phyloP scores from a whole-genome alignment of 148 eudicot genomes.

The Linanthus parryae region DNA sequence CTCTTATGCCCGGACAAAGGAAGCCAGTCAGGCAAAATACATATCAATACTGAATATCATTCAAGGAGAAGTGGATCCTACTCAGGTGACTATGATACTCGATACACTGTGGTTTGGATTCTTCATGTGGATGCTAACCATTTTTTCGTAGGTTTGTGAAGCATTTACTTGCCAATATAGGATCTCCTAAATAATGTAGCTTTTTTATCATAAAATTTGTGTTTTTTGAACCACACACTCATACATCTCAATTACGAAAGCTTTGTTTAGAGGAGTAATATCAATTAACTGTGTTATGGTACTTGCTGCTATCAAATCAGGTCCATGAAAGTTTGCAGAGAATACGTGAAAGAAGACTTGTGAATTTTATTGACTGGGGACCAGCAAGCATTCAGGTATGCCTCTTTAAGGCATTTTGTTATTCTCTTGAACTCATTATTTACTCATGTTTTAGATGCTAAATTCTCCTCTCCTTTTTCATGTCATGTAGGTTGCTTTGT shows the following conservation, averaged over 20 bases:
- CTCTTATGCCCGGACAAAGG: slow-evolving; percentile 87
- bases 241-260: no score
- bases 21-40: slow-evolving; percentile 97
- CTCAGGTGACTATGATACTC: slow-evolving; percentile 72
- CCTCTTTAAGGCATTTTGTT: slow-evolving; percentile 1
- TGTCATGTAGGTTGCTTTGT: slow-evolving; percentile 80
- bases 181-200: no score
- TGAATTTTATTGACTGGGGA: slow-evolving; percentile 98
- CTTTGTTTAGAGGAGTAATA: background rate
- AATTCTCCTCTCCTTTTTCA: slow-evolving; percentile 10
- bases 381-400: slow-evolving; percentile 98
- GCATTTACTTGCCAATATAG: no score
- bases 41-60: slow-evolving; percentile 95
- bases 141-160: no score
- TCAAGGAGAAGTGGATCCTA: slow-evolving; percentile 99
- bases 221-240: no score
- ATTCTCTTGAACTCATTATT: background rate
- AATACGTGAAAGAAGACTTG: slow-evolving; percentile 95
- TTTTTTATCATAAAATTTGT: background rate
- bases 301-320: slow-evolving; percentile 21
- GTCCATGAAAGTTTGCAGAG: slow-evolving; percentile 98
- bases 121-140: no score
- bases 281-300: background rate
- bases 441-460: background rate
- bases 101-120: no score